Percentiles rank a stretch among this genome's conserved stretches.
phyloP scores from a whole-genome alignment of 2,329 filamentous ascomycete species.

The Penicillium sp. region DNA sequence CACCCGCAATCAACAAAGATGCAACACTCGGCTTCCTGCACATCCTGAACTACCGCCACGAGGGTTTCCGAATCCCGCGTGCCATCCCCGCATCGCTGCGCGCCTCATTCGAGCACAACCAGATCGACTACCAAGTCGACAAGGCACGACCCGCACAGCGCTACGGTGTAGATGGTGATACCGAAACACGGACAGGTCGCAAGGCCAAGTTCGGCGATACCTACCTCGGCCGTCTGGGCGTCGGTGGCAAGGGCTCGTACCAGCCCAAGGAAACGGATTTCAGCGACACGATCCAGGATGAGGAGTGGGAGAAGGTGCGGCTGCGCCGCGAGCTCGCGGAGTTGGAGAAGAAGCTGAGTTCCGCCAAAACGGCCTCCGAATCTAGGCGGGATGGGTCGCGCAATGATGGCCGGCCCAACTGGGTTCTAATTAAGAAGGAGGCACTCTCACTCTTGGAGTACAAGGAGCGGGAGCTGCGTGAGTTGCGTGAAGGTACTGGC shows the following conservation, averaged over 20 bases:
- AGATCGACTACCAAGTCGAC: slow-evolving; percentile 94
- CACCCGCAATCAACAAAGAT: slow-evolving; percentile 84
- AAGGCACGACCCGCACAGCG: slow-evolving; percentile 67
- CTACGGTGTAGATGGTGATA: slow-evolving; percentile 77
- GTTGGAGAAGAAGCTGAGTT: slow-evolving; percentile 80
- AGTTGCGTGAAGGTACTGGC: slow-evolving; percentile 61
- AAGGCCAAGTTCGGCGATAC: slow-evolving; percentile 98
- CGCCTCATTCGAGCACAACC: slow-evolving; percentile 86
- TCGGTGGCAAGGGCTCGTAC: slow-evolving; percentile 71
- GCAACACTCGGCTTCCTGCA: slow-evolving; percentile 92
- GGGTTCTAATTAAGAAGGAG: slow-evolving; percentile 89
- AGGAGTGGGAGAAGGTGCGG: slow-evolving; percentile 95
- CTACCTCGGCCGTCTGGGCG: slow-evolving; percentile 84
- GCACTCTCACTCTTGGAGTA: slow-evolving; percentile 92
- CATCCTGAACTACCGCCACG: slow-evolving; percentile 92
- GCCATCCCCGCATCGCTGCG: slow-evolving; percentile 88
- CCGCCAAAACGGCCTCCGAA: slow-evolving; percentile 72
- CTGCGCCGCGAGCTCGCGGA: slow-evolving; percentile 90
- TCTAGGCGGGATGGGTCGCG: slow-evolving; percentile 54
- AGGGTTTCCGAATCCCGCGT: slow-evolving; percentile 90
- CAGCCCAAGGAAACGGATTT: slow-evolving; percentile 88
- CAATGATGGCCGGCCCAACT: slow-evolving; percentile 72
- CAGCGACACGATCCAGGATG: slow-evolving; percentile 74
- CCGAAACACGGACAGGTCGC: slow-evolving; percentile 76
- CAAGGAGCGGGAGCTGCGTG: slow-evolving; percentile 75